Evolutionary conservation across 306 rosid species (phyloP).

Genomic region (Pterocarpus macrocarpus): DNA sequence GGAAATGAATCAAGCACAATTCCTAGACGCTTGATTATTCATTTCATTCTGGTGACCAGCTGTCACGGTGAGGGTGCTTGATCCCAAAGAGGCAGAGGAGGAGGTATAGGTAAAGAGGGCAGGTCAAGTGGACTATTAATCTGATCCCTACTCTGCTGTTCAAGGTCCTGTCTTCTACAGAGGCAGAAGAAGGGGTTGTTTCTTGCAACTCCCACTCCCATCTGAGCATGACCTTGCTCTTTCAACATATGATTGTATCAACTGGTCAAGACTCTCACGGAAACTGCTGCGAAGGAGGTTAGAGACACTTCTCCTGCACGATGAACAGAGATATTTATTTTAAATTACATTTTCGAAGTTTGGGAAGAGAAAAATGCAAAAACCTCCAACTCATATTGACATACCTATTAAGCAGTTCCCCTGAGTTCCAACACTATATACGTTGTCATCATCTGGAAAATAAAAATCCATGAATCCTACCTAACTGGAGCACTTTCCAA

Average conservation of each 20-base stretch:
- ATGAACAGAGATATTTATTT: constrained; percentile 38
- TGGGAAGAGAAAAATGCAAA: constrained; percentile 20
- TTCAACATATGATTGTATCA: constrained; percentile 85
- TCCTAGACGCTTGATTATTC: constrained; percentile 70
- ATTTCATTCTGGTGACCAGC: constrained; percentile 77
- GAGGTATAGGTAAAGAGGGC: constrained; percentile 66
- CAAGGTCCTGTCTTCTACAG: constrained; percentile 74
- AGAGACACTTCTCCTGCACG: constrained; percentile 94
- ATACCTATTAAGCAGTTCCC: constrained; percentile 91
- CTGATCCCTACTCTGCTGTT: constrained; percentile 63
- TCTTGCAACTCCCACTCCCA: constrained; percentile 82
- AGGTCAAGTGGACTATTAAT: constrained; percentile 56
- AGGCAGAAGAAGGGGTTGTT: constrained; percentile 58
- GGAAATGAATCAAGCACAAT: constrained; percentile 63
- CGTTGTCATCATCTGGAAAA: constrained; percentile 89
- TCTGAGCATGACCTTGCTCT: constrained; percentile 73
- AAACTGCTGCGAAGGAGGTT: constrained; percentile 90
- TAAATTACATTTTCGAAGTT: constrained; percentile 29
- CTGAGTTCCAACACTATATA: constrained; percentile 75
- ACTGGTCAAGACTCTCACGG: constrained; percentile 84
- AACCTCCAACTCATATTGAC: constrained; percentile 1
- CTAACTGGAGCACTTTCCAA: constrained; percentile 59
- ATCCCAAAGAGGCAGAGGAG: constrained; percentile 72
- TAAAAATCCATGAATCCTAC: constrained; percentile 61
- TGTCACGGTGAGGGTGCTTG: constrained; percentile 64